These are phyloP conservation scores for Tolypocladium guangdongense DNA, from an alignment of 2,329 filamentous ascomycete genomes.

Conservation along the genomic window DNA sequence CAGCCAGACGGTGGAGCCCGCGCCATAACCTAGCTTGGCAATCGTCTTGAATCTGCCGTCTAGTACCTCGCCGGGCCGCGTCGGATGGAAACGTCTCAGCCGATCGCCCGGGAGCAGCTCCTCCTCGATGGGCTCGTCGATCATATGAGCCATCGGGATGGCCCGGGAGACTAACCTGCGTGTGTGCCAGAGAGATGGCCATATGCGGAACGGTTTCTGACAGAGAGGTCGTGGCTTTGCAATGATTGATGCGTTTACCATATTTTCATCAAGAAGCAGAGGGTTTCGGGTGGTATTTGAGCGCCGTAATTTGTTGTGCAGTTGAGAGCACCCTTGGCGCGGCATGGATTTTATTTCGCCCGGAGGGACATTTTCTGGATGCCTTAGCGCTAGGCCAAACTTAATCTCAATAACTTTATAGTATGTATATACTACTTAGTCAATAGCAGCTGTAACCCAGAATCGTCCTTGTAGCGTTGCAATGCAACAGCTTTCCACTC, in stretches of 20 bases:
- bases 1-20: constrained; percentile 26
- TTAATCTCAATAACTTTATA: no score
- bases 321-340: no score
- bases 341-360: no score
- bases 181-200: neutral
- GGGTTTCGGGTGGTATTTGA: no score
- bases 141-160: neutral
- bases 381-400: no score
- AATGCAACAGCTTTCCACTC: constrained; percentile 25
- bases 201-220: neutral
- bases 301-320: no score
- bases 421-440: no score
- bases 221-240: neutral
- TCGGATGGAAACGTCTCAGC: constrained; percentile 7
- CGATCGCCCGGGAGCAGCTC: constrained; percentile 6
- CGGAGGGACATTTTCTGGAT: no score
- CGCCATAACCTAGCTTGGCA: constrained; percentile 24
- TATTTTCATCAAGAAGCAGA: neutral
- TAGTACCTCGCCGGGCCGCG: constrained; percentile 15
- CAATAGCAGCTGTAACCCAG: constrained; percentile 4
- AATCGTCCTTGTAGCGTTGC: constrained; percentile 20
- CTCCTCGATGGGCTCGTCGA: constrained; percentile 9
- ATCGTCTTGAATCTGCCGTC: constrained; percentile 22
- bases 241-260: neutral
- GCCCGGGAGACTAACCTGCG: neutral